A percentile compares a stretch with the other conserved stretches of the same genome.
These are phyloP conservation scores for Madurella fahalii DNA, from an alignment of 2,329 filamentous ascomycete species.

Conservation along the genomic window DNA sequence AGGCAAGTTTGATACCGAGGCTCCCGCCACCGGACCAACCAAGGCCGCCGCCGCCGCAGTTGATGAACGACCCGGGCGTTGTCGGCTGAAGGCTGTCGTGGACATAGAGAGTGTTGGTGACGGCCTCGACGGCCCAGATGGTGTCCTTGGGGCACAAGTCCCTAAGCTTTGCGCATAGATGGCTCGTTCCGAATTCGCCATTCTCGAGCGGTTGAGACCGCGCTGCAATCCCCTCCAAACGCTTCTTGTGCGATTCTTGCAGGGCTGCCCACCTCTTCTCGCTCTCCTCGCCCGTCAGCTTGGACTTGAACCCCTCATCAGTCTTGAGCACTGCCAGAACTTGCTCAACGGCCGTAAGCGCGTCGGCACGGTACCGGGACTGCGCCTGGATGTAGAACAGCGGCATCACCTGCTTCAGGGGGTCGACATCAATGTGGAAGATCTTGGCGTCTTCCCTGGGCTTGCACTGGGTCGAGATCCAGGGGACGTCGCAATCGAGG, in stretches of 20 bases:
- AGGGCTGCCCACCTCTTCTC: conserved; percentile 50
- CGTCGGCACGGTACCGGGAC: conserved; percentile 63
- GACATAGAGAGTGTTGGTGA: conserved; percentile 64
- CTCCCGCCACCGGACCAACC: conserved; percentile 52
- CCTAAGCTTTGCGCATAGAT: conserved; percentile 37
- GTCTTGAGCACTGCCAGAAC: conserved; percentile 57
- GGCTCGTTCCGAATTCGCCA: conserved; percentile 56
- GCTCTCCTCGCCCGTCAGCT: conserved; percentile 36
- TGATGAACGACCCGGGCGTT: conserved; percentile 48
- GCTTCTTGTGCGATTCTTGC: conserved; percentile 53
- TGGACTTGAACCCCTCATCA: conserved; percentile 39
- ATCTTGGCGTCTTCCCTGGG: conserved; percentile 50
- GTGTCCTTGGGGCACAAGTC: conserved; percentile 45
- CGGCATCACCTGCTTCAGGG: conserved; percentile 67
- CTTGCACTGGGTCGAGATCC: conserved; percentile 74
- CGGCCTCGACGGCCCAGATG: conserved; percentile 70
- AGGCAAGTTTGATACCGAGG: conserved; percentile 47
- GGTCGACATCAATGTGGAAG: conserved; percentile 63
- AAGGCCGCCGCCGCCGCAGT: conserved; percentile 50
- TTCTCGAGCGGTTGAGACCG: conserved; percentile 55
- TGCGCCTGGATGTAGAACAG: conserved; percentile 66
- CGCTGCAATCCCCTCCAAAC: conserved; percentile 56
- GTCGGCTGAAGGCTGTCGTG: conserved; percentile 64
- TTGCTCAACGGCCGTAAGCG: conserved; percentile 62
- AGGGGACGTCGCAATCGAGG: conserved; percentile 86